Evolutionary conservation across 352 stramenopile species (phyloP).

Genomic region (Paralagenidium karlingii): DNA sequence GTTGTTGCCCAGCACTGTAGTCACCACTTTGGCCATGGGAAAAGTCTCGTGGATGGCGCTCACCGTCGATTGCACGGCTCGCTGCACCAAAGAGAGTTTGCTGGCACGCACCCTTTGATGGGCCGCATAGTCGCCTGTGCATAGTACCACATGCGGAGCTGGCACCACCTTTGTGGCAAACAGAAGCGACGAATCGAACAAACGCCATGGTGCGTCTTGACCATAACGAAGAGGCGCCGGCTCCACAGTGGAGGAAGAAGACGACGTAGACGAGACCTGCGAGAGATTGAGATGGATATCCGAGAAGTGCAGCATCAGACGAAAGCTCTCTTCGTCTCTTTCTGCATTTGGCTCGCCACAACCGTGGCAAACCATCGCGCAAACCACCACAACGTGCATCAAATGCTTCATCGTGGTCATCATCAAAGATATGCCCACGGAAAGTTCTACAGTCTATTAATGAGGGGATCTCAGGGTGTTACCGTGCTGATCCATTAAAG

Average conservation of each 20-base stretch:
- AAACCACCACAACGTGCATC: neutral
- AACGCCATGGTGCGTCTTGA: constrained; percentile 27
- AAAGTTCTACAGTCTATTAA: constrained; percentile 2
- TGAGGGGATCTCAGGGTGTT: constrained; percentile 5
- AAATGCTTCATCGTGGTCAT: neutral
- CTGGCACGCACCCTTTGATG: too few species aligned
- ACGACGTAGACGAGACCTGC: too few species aligned
- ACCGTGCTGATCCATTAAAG: neutral
- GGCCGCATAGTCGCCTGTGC: constrained; percentile 75
- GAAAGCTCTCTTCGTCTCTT: constrained; percentile 14
- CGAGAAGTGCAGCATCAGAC: constrained; percentile 72
- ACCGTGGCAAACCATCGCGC: neutral
- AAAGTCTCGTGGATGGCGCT: too few species aligned
- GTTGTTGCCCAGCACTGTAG: neutral
- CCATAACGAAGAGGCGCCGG: too few species aligned
- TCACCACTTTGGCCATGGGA: neutral
- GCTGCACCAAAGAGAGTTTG: too few species aligned
- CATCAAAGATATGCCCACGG: neutral
- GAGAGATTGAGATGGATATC: constrained; percentile 80
- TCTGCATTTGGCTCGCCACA: neutral
- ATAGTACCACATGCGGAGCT: constrained; percentile 59
- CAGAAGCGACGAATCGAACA: constrained; percentile 55
- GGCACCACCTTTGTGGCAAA: constrained; percentile 42
- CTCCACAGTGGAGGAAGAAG: too few species aligned
- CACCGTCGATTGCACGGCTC: too few species aligned